Evolutionary conservation across 306 rosid genomes (phyloP), one percentile per base, ranked within the genome.

Genomic region (Vicia faba): DNA sequence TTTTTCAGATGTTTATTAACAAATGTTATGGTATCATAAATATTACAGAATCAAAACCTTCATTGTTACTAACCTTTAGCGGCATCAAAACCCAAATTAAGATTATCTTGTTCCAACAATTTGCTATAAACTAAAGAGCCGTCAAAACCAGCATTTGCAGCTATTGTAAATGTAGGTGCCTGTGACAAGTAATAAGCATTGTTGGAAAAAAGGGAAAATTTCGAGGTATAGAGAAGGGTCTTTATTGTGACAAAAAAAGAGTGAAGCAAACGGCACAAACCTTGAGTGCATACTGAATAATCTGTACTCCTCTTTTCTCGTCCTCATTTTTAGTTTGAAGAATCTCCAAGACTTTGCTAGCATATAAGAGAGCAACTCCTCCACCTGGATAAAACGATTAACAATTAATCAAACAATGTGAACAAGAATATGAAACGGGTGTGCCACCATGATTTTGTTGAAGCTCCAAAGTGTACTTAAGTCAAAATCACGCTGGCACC

Each of bases 341-440:
- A 64, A 77, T 81, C 60, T 84, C 88, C 87, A 93, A 80, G 69
- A 66, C 72, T 80, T 88, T 90, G 64, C 85, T 51, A 69, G 99
- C 97, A 78, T 93, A 84, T 54, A 93, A 79, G 45, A 93, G 91
- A 62, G 97, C 96, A 77, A 90, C 99, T 71, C 99, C 99, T 65
- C 99, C 99, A 62, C 99, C 99, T 93, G 65, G 63, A 14, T 33
- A 46, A 62, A 67, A 35, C 76, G 69, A 69, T 69, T 14, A 48
- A 31, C 18, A 28, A 15, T 54, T 11, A 35, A 48, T 62, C 28
- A 20, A 12, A 25, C 14, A 45, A 66, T 19, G 75, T n/a, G 38
- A 76, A 56, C 31, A 14, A 48, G 44, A 62, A 63, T 19, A 57
- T 8, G 62, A 29, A 33, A 33, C 2, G 7, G 38, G 8, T 2